Evolutionary conservation across 2,329 filamentous ascomycete genomes (phyloP), one percentile per base, ranked within the genome.

Genomic region (Cladorrhinum sp.): DNA sequence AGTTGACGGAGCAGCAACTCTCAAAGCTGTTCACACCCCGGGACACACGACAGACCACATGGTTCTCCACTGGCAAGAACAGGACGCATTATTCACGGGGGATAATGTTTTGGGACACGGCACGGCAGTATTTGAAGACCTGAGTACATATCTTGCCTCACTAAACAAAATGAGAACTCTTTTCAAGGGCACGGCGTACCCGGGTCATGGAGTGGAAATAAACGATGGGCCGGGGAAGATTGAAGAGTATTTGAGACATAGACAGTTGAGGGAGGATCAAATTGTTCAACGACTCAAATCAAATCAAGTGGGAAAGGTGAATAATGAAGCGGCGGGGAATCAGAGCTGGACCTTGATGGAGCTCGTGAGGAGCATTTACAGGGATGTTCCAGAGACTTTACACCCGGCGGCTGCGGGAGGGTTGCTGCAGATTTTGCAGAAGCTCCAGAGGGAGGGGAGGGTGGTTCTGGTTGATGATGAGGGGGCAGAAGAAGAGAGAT

Each of bases 361-460:
- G 61, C 79, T 98, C 65, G 94, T 97, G n/a, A 90, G 89, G 74
- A 78, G 90, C 30, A 91, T 99, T 33, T 99, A 99, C 73, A 82
- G 81, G 57, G 87, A 91, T 68, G 87, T 96, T 21, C 88, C 90
- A 0, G 86, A 90, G 72, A 85, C 81, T 69, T 78, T 98, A 66
- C 90, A 93, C 74, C 71, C 81, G 10, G 88, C 93, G 8, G 95
- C 95, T 0, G 86, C 90, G 64, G 81, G 82, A 46, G 92, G 93
- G 1, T 79, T 97, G 6, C 63, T 87, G 64, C 90, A 94, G 76
- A 89, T 98, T 58, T 74, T 99, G 65, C 76, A 80, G 60, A 98
- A 98, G 79, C 76, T 99, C 66, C 78, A 86, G 72, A 77, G 75
- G 12, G 95, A 98, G 68, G 90, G 87, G 1, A 89, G 81, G 70